Evolutionary conservation across 2,329 filamentous ascomycete species (phyloP).

Genomic region (Teratosphaeria viscida): DNA sequence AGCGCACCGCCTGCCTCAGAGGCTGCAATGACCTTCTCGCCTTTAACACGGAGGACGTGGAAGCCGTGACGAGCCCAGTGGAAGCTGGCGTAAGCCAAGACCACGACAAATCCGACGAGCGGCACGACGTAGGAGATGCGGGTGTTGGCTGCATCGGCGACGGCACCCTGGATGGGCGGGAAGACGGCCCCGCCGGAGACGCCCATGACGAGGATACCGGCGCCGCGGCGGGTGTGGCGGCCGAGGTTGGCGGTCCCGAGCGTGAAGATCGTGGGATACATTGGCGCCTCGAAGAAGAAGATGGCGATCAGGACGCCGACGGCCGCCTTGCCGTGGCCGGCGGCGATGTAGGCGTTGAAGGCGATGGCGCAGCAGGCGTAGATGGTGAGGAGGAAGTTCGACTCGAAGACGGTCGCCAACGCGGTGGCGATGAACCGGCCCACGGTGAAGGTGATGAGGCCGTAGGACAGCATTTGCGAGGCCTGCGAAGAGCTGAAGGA

Average conservation of each 20-base stretch:
- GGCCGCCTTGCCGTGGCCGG: slow-evolving; percentile 21
- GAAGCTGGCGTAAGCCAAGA: slow-evolving; percentile 24
- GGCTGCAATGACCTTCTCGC: slow-evolving; percentile 19
- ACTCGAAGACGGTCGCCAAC: slow-evolving; percentile 25
- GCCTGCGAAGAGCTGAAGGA: slow-evolving; percentile 20
- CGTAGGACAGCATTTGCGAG: slow-evolving; percentile 29
- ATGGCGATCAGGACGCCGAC: slow-evolving; percentile 27
- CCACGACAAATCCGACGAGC: slow-evolving; percentile 34
- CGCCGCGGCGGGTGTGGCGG: slow-evolving; percentile 29
- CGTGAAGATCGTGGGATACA: slow-evolving; percentile 32
- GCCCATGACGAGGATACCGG: slow-evolving; percentile 32
- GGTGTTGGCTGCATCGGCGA: slow-evolving; percentile 31
- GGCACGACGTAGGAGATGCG: slow-evolving; percentile 36
- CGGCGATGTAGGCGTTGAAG: slow-evolving; percentile 25
- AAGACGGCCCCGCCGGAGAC: slow-evolving; percentile 27
- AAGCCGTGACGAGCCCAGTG: slow-evolving; percentile 26
- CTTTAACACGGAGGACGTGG: slow-evolving; percentile 24
- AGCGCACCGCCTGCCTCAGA: slow-evolving; percentile 22
- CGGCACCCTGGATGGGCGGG: slow-evolving; percentile 28
- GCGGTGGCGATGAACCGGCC: slow-evolving; percentile 30
- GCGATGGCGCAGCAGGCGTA: slow-evolving; percentile 25
- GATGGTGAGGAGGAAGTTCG: slow-evolving; percentile 27
- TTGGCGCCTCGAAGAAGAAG: slow-evolving; percentile 30
- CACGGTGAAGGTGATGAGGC: slow-evolving; percentile 30
- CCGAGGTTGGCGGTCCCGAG: slow-evolving; percentile 31